These are phyloP conservation scores for Fragilariopsis cylindrus DNA, from an alignment of 108 stramenopile genomes.

Conservation along the genomic window DNA sequence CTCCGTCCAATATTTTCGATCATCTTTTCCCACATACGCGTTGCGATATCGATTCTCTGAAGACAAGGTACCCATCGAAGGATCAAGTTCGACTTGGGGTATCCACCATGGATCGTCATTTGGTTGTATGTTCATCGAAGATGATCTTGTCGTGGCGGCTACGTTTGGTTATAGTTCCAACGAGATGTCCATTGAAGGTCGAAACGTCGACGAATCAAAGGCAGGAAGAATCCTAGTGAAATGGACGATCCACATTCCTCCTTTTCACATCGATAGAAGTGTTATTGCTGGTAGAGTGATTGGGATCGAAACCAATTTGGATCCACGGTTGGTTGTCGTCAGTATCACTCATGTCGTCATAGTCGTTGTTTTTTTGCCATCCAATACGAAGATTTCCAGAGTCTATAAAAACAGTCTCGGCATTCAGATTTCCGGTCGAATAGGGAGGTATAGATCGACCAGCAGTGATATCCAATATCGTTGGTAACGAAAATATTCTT, in stretches of 20 bases:
- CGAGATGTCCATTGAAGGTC: slow-evolving; percentile 11
- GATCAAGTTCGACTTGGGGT: slow-evolving; percentile 8
- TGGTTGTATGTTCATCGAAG: slow-evolving; percentile 8
- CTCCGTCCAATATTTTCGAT: slow-evolving; percentile 8
- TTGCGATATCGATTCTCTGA: slow-evolving; percentile 11
- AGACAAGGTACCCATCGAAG: slow-evolving; percentile 11
- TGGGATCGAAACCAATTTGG: slow-evolving; percentile 39
- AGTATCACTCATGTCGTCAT: slow-evolving; percentile 25
- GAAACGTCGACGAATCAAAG: slow-evolving; percentile 13
- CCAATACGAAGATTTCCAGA: slow-evolving; percentile 3
- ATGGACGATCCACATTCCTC: neutral
- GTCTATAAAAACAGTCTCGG: neutral
- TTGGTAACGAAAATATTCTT: slow-evolving; percentile 2
- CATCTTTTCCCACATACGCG: neutral
- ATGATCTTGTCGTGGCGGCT: neutral
- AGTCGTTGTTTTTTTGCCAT: neutral
- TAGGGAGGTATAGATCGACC: neutral
- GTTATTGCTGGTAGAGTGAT: slow-evolving; percentile 13
- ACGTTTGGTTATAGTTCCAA: neutral
- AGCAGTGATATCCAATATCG: neutral
- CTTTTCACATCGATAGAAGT: neutral
- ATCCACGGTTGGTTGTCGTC: slow-evolving; percentile 56
- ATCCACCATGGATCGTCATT: slow-evolving; percentile 18
- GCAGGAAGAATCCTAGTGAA: slow-evolving; percentile 3
- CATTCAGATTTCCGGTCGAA: neutral